These are phyloP conservation scores for Salmacisia buchloeana DNA, from an alignment of 1,284 basidiomycete species.

Conservation along the genomic window DNA sequence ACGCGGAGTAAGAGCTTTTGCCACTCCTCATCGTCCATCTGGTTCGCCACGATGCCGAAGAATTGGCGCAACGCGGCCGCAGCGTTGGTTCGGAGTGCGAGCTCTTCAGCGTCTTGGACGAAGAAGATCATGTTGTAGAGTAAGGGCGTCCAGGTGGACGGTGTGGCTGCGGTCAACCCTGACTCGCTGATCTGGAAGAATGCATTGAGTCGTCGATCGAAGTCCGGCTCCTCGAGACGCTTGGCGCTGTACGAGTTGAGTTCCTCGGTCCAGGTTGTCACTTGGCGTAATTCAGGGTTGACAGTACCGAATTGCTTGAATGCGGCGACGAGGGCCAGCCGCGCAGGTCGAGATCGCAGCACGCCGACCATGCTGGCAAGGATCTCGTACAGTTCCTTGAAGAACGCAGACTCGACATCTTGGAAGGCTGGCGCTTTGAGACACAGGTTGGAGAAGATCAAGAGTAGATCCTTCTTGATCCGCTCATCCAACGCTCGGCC, in stretches of 20 bases:
- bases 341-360: constrained; percentile 29
- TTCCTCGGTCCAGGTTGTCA: constrained; percentile 28
- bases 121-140: constrained; percentile 78
- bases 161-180: constrained; percentile 49
- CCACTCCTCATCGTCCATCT: constrained; percentile 12
- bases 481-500: constrained; percentile 75
- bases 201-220: constrained; percentile 74
- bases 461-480: constrained; percentile 76
- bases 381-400: constrained; percentile 31
- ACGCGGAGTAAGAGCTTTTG: constrained; percentile 60
- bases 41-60: constrained; percentile 55
- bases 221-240: constrained; percentile 86
- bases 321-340: constrained; percentile 30
- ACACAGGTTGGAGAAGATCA: constrained; percentile 69
- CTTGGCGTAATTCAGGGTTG: constrained; percentile 25
- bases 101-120: constrained; percentile 81
- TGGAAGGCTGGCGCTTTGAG: constrained; percentile 65
- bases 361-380: constrained; percentile 38
- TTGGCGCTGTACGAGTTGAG: constrained; percentile 81
- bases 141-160: constrained; percentile 68
- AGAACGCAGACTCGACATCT: constrained; percentile 25
- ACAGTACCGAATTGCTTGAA: constrained; percentile 34
- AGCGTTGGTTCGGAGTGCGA: constrained; percentile 80
- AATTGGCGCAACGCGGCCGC: constrained; percentile 72
- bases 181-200: constrained; percentile 71